Base-by-base conservation (phyloP, 495 filamentous ascomycete genomes). In the Acidomyces sp. region DNA sequence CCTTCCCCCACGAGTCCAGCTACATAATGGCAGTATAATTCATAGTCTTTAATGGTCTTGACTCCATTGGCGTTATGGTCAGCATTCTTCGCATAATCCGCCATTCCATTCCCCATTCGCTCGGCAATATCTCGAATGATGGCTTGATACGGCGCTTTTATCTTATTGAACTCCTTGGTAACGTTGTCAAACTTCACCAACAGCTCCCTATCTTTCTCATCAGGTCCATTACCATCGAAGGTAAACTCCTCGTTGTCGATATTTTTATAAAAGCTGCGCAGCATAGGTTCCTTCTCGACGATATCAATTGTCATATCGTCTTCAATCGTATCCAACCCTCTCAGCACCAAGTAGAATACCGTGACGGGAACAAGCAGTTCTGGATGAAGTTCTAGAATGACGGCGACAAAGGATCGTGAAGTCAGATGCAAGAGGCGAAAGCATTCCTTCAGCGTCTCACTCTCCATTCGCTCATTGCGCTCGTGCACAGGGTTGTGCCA, bases 41-140 rank as follows among this genome's bases (percentile, higher is more conserved):
- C 88, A 58, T 94, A 97, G 43, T 95, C 85, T 41, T 76, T 66
- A 43, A 88, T 63, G 0, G 85, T 92, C 54, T 83, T 69, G 31
- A 96, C 83, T 28, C 82, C 83, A 37, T 83, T 73, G 41, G 64
- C 60, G 50, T 87, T 82, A 48, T 78, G 64, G 52, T 81, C 84
- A 17, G 82, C 77, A 54, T 92, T 90, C 30, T 79, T 68, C 43
- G 72, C 79, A 58, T 87, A 95, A 60, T 96, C 90, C 19, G 90
- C 90, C 90, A 97, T 97, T 43, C 90, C 90, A 52, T 95, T 83
- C 49, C 87, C 88, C 90, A 97, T 97, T 63, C 85, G 80, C 48
- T 80, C 66, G 10, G 85, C 82, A 58, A 96, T 95, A 51, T 97
- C 92, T 66, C 80, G 82, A 60, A 97, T 87, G 56, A 95, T 88